These are phyloP conservation scores for Gaeumannomyces sp. DNA, from an alignment of 2,329 filamentous ascomycete genomes.

Conservation along the genomic window DNA sequence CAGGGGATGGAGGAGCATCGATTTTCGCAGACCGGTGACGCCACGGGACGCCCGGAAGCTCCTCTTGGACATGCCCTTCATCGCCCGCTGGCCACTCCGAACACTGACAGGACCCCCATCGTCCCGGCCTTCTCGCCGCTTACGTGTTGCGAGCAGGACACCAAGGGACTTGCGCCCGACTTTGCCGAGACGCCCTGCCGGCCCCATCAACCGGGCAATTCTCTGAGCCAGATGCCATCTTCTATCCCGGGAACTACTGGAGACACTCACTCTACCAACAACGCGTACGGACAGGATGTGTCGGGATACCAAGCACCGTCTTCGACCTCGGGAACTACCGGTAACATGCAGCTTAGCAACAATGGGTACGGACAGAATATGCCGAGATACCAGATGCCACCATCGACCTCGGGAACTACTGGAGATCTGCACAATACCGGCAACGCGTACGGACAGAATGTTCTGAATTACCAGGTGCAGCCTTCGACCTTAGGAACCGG, in stretches of 20 bases:
- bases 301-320: too few relatives aligned
- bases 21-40: not conserved
- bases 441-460: too few relatives aligned
- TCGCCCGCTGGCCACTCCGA: not conserved
- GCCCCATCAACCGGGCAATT: not conserved
- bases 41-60: not conserved
- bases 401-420: too few relatives aligned
- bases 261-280: not conserved
- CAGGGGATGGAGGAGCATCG: not conserved
- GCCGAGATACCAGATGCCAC: too few relatives aligned
- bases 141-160: not conserved
- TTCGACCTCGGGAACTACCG: too few relatives aligned
- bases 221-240: not conserved
- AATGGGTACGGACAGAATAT: too few relatives aligned
- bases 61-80: not conserved
- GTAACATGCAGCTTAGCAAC: too few relatives aligned
- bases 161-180: not conserved
- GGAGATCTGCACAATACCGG: too few relatives aligned
- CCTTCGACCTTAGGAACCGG: too few relatives aligned
- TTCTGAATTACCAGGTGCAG: too few relatives aligned
- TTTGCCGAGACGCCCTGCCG: not conserved
- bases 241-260: not conserved
- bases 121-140: not conserved
- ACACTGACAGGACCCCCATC: not conserved
- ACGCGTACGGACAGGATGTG: not conserved